Evolutionary conservation across 805 yeast species (phyloP), one percentile per base, ranked within the genome.

Genomic region (Hanseniaspora singularis): DNA sequence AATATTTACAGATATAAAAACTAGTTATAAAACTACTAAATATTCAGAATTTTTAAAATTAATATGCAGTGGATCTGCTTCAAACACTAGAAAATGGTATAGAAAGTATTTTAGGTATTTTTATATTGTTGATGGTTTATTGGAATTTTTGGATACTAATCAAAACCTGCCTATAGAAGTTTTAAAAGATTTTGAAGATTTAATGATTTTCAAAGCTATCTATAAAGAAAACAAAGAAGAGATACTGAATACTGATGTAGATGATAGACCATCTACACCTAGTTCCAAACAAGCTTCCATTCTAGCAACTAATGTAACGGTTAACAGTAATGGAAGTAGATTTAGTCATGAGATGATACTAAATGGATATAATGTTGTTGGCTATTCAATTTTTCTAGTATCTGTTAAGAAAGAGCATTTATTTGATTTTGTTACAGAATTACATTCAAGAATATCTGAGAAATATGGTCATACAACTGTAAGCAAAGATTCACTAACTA

Each of bases 261-360:
- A 39, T 14, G 48, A 44, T 10, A 31, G 31, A 10, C n/a, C 39
- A 7, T n/a, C 33, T 12, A 23, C 48, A 14, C 34, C 39, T 9
- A 10, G 15, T 8, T 12, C 8, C 19, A 32, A 30, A 12, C 40
- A 28, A n/a, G n/a, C n/a, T n/a, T n/a, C n/a, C n/a, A n/a, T n/a
- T n/a, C n/a, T n/a, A 22, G 30, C 28, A 22, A 22, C 26, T 11
- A 33, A 18, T 16, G 10, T 12, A 28, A 8, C 26, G 12, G 4
- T 31, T 5, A 5, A 4, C 8, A 12, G 12, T 14, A 20, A 14
- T n/a, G 33, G 28, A 8, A 44, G 37, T 15, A 39, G 24, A 22
- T 44, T 44, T 20, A 44, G 48, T 24, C 48, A 44, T 31, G 48
- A 44, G 28, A 44, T 44, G 48, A 37, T 44, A 23, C 37, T 44